Conservation (phyloP, 1,139 yeast genomes). For the Entelexis paramagnoliae region DNA sequence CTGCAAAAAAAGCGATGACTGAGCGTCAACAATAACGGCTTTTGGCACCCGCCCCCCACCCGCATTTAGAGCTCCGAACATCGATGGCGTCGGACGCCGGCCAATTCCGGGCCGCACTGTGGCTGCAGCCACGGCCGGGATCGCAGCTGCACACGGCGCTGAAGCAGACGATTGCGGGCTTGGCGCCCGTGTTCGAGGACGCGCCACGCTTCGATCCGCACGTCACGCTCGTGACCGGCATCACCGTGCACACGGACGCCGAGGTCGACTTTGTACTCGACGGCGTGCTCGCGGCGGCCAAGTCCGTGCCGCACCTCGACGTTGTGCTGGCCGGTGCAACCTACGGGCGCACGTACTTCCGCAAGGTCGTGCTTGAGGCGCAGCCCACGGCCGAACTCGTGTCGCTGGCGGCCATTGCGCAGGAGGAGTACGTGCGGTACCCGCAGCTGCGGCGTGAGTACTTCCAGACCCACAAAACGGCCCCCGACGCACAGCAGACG, state of each 20-base stretch:
- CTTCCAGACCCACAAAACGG: conserved; percentile 23
- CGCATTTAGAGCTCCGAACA: neutral
- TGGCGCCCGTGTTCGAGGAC: conserved; percentile 61
- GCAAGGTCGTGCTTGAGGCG: conserved; percentile 55
- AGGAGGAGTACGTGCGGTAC: conserved; percentile 50
- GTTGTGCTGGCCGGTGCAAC: conserved; percentile 29
- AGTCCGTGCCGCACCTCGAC: conserved; percentile 30
- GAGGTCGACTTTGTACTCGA: conserved; percentile 51
- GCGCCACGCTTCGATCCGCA: conserved; percentile 66
- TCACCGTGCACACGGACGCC: conserved; percentile 39
- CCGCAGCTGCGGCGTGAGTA: conserved; percentile 16
- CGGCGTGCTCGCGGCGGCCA: conserved; percentile 55
- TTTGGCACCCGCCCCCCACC: neutral
- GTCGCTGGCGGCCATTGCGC: conserved; percentile 56
- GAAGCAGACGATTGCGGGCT: conserved; percentile 49
- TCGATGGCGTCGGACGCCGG: conserved; percentile 7
- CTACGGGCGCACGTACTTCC: conserved; percentile 41
- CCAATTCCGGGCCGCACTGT: conserved; percentile 39
- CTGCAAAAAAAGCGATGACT: neutral
- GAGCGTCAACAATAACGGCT: neutral
- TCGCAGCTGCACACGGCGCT: conserved; percentile 49
- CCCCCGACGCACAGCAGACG: conserved; percentile 27
- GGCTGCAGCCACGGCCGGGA: conserved; percentile 62
- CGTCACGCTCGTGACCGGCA: conserved; percentile 58
- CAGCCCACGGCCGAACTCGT: conserved; percentile 47